Evolutionary conservation across 257 asterid genomes (phyloP).

Genomic region (Eucommia ulmoides): DNA sequence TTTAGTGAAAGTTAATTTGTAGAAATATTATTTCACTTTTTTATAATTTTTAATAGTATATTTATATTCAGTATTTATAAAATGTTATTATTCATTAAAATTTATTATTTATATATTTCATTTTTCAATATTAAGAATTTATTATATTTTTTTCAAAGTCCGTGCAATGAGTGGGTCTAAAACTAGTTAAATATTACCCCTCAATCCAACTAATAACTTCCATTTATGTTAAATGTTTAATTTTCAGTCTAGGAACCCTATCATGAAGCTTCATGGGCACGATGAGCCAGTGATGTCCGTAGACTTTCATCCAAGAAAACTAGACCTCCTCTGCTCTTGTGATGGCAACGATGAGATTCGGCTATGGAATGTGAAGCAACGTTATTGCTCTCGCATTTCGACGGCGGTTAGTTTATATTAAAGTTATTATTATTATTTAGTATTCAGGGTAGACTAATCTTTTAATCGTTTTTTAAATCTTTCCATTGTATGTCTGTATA

Average conservation of each 20-base stretch:
- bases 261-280: conserved; percentile 26
- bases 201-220: background rate
- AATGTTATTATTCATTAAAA: too few relatives aligned
- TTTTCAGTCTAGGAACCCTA: conserved; percentile 16
- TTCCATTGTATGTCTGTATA: too few relatives aligned
- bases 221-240: background rate
- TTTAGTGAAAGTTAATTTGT: background rate
- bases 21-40: background rate
- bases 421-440: too few relatives aligned
- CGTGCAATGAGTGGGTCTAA: too few relatives aligned
- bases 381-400: conserved; percentile 16
- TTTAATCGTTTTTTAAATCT: too few relatives aligned
- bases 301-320: conserved; percentile 32
- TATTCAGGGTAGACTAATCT: too few relatives aligned
- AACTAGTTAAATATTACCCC: background rate
- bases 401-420: too few relatives aligned
- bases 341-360: conserved; percentile 26
- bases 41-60: background rate
- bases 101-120: too few relatives aligned
- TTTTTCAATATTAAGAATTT: too few relatives aligned
- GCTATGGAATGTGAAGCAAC: conserved; percentile 23
- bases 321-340: conserved; percentile 27
- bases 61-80: too few relatives aligned
- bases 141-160: too few relatives aligned
- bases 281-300: conserved; percentile 27